Percentiles rank a stretch among this genome's conserved stretches.
Conservation (phyloP, 2,329 filamentous ascomycete genomes). For the Ophiostoma novo-ulmi region DNA sequence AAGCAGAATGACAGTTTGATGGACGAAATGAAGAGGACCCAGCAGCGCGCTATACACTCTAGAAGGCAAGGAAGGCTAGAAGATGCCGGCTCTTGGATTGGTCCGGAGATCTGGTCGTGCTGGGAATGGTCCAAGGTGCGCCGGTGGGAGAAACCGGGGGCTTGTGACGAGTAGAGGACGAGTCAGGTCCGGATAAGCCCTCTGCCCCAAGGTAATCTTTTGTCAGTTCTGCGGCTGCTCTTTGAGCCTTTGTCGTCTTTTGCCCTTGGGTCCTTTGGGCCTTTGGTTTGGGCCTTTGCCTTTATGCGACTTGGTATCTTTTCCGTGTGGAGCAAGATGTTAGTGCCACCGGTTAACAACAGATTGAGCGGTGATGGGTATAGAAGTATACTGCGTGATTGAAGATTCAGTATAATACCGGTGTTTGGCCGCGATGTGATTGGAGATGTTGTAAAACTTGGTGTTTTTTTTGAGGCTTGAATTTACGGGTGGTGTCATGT, state of each 20-base stretch:
- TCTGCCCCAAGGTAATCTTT: not conserved
- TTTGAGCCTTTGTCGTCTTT: conserved; percentile 6
- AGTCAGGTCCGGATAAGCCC: conserved; percentile 19
- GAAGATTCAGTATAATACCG: not conserved
- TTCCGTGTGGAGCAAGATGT: conserved; percentile 4
- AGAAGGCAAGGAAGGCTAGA: conserved; percentile 11
- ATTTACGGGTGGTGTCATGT: not conserved
- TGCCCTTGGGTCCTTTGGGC: not conserved
- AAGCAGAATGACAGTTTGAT: not conserved
- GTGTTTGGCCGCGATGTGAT: not conserved
- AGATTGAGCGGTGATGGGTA: not conserved
- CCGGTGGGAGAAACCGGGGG: conserved; percentile 23
- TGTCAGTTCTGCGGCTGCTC: not conserved
- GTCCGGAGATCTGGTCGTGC: conserved; percentile 18
- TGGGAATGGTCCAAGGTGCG: not conserved
- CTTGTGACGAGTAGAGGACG: conserved; percentile 1
- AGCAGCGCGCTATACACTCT: not conserved
- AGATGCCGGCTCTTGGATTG: conserved; percentile 23
- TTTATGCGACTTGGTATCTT: conserved; percentile 7
- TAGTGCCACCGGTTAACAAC: conserved; percentile 9
- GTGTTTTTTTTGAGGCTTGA: not conserved
- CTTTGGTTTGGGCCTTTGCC: not conserved
- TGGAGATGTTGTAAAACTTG: not conserved
- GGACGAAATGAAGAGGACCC: not conserved
- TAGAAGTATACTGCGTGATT: not conserved